Base-by-base conservation (phyloP, 768 basidiomycete genomes). In the Termitomyces sp. region DNA sequence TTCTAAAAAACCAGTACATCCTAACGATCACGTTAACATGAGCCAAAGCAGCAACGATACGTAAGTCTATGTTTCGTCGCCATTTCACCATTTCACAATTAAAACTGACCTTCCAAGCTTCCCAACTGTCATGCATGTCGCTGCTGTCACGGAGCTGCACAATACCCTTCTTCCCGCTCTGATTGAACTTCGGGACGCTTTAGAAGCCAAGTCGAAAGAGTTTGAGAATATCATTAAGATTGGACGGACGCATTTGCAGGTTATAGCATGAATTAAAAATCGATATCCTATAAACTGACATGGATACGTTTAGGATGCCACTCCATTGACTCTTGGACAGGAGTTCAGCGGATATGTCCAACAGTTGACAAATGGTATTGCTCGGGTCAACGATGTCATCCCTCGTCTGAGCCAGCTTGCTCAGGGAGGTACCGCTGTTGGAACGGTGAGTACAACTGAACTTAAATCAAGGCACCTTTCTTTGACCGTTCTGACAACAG, bases 21-120 rank as follows among this genome's bases (percentile, higher is more conserved):
- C 97, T 39, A 99, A 99, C 73, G 97, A 99, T 70, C 97, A 99
- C 75, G 95, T 98, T 67, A 99, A 99, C 79, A 96, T 90, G 91
- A 94, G 93, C 72, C 96, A 98, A 74, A 96, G 93, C 64, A 95
- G 93, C 69, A 99, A 99, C 69, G 97, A 99, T 75, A 95, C 95
- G 93, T 94, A 72, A 67, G 89, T 78, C 24, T 34, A 11, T 57
- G 46, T 39, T 50, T 22, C 16, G 16, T 36, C 47, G 44, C 24
- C 44, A 30, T 2, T 18, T 15, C 27, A 4, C 24, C 44, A 30
- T 2, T 18, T 15, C 27, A 4, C 5, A 58, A 49, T 5, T 45
- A 6, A 42, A n/a, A 50, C 30, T 24, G 15, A 37, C 41, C 47
- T 58, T 39, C 39, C 27, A 66, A 97, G 95, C 31, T 99, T 98